Percentiles rank a stretch among this genome's conserved stretches.
Evolutionary conservation across 2,329 filamentous ascomycete genomes (phyloP).

Genomic region (Talaromyces atroroseus): DNA sequence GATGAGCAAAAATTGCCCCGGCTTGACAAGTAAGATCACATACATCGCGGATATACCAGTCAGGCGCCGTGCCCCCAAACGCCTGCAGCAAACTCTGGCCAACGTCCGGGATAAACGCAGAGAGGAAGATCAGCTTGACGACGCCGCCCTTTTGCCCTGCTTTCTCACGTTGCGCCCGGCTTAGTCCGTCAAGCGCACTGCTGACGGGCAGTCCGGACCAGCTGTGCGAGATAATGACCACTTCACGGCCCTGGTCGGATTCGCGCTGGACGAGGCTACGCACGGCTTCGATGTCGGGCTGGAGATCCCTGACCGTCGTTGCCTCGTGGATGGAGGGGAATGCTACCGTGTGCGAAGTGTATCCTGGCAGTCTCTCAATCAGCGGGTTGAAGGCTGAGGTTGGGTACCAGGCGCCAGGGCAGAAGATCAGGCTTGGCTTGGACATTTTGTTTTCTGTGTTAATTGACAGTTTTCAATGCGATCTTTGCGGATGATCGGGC

Average conservation of each 20-base stretch:
- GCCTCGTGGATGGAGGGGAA: constrained; percentile 27
- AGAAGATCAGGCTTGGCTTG: constrained; percentile 26
- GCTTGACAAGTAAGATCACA: constrained; percentile 11
- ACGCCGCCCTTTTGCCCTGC: constrained; percentile 29
- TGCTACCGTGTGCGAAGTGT: constrained; percentile 19
- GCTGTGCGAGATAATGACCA: constrained; percentile 31
- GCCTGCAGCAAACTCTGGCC: constrained; percentile 28
- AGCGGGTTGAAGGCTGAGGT: constrained; percentile 24
- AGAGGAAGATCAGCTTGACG: constrained; percentile 28
- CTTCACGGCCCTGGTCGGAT: constrained; percentile 23
- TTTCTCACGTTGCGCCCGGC: constrained; percentile 19
- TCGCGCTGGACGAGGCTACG: constrained; percentile 26
- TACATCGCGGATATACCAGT: constrained; percentile 28
- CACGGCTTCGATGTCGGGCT: constrained; percentile 30
- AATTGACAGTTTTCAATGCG: no score
- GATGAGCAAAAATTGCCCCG: no score
- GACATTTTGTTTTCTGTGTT: constrained; percentile 11
- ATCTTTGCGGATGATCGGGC: no score
- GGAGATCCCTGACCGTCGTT: constrained; percentile 18
- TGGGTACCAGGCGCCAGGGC: constrained; percentile 30
- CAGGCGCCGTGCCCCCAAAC: constrained; percentile 23
- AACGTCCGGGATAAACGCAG: constrained; percentile 28
- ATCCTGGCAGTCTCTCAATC: constrained; percentile 19
- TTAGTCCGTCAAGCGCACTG: constrained; percentile 26
- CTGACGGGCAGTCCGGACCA: constrained; percentile 34